These are phyloP conservation scores for Podospora pseudopauciseta DNA, from an alignment of 495 filamentous ascomycete species.

Conservation along the genomic window DNA sequence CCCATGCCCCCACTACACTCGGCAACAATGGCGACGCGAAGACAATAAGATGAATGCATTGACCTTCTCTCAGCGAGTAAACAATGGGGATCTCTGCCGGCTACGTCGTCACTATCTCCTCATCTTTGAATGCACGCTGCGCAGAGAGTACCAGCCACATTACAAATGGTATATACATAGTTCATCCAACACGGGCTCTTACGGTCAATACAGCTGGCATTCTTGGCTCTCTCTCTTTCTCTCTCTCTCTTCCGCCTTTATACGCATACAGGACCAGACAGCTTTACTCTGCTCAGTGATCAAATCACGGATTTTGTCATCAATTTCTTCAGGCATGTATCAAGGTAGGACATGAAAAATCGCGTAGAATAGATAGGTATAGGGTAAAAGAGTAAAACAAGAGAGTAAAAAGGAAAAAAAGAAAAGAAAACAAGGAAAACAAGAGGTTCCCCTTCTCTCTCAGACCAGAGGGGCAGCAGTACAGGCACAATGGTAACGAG, in stretches of 20 bases:
- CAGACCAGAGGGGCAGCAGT: neutral
- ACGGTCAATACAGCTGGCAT: no score
- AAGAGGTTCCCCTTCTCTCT: slow-evolving; percentile 7
- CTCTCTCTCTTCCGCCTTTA: neutral
- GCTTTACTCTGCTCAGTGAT: neutral
- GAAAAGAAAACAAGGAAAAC: slow-evolving; percentile 9
- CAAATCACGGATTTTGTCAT: neutral
- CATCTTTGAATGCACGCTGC: no score
- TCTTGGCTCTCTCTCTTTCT: no score
- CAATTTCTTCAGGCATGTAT: neutral
- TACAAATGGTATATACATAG: no score
- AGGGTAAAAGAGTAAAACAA: slow-evolving; percentile 4
- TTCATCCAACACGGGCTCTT: no score
- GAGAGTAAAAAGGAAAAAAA: neutral
- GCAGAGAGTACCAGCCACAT: no score
- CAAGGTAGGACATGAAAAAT: neutral
- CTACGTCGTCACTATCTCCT: no score
- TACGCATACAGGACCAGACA: neutral
- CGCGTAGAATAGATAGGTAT: neutral
- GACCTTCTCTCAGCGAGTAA: no score
- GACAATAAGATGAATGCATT: neutral
- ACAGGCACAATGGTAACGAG: neutral
- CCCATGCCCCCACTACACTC: neutral
- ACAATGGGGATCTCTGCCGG: no score
- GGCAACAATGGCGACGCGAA: neutral